Evolutionary conservation across 2,329 filamentous ascomycete species (phyloP).

Genomic region (Trichoderma hamatum): DNA sequence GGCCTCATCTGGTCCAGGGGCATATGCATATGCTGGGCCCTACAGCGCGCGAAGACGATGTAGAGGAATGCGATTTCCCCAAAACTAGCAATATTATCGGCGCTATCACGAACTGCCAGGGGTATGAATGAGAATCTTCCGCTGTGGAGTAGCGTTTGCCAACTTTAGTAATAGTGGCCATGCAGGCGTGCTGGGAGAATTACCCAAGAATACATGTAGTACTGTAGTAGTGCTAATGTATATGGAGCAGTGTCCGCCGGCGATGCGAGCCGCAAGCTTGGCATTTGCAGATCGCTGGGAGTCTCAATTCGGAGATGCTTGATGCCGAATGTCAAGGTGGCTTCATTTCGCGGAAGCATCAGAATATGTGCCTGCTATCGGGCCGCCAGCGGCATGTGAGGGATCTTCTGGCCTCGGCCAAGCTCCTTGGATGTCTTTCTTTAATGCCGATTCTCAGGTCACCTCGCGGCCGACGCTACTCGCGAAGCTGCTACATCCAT

Average conservation of each 20-base stretch:
- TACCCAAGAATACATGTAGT: neutral
- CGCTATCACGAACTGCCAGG: neutral
- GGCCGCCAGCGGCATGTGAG: neutral
- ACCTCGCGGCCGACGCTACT: neutral
- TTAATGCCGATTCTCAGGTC: neutral
- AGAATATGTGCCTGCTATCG: neutral
- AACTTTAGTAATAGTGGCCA: neutral
- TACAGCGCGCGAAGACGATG: neutral
- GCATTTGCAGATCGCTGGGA: neutral
- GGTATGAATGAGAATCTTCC: constrained; percentile 6
- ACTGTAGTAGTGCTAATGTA: neutral
- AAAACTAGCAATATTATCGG: neutral
- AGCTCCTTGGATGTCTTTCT: neutral
- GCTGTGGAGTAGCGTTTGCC: neutral
- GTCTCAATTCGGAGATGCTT: neutral
- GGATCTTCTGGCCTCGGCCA: neutral
- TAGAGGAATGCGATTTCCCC: neutral
- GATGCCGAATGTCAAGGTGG: neutral
- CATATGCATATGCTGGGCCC: neutral
- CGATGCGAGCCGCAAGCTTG: neutral
- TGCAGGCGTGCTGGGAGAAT: neutral
- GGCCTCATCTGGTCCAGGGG: neutral
- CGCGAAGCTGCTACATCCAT: neutral
- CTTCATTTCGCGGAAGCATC: neutral
- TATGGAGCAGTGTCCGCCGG: neutral